phyloP scores from a whole-genome alignment of 257 asterid genomes.

The Fraxinus excelsior region DNA sequence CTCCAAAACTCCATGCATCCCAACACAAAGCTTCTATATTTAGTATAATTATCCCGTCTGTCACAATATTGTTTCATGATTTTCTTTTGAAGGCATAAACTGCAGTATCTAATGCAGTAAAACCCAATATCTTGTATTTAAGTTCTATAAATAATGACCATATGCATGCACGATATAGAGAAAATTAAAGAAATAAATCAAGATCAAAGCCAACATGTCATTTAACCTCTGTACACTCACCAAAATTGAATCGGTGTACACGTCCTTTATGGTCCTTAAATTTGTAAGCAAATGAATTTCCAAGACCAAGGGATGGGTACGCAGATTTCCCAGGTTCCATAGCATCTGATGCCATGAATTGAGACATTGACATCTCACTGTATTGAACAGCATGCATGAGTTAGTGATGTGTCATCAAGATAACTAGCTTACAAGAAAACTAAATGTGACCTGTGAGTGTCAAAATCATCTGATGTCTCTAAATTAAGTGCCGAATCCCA shows the following conservation, averaged over 20 bases:
- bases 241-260: conserved; percentile 77
- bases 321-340: conserved; percentile 59
- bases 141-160: neutral
- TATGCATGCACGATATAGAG: neutral
- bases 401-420: conserved; percentile 5
- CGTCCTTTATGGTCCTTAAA: conserved; percentile 74
- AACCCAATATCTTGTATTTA: neutral
- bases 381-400: conserved; percentile 30
- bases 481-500: conserved; percentile 94
- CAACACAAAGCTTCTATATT: neutral
- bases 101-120: neutral
- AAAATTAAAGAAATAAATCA: conserved; percentile 2
- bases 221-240: conserved; percentile 45
- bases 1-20: neutral
- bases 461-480: conserved; percentile 85
- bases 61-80: neutral
- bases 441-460: conserved; percentile 62
- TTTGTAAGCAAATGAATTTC: conserved; percentile 74
- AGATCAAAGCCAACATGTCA: neutral
- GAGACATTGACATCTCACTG: conserved; percentile 89
- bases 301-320: conserved; percentile 81
- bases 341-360: conserved; percentile 58
- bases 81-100: neutral
- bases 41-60: neutral
- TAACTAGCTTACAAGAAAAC: conserved; percentile 12